Evolutionary conservation across 1,139 yeast genomes (phyloP), one percentile per base, ranked within the genome.

Genomic region (Debaryomyces singareniensis): DNA sequence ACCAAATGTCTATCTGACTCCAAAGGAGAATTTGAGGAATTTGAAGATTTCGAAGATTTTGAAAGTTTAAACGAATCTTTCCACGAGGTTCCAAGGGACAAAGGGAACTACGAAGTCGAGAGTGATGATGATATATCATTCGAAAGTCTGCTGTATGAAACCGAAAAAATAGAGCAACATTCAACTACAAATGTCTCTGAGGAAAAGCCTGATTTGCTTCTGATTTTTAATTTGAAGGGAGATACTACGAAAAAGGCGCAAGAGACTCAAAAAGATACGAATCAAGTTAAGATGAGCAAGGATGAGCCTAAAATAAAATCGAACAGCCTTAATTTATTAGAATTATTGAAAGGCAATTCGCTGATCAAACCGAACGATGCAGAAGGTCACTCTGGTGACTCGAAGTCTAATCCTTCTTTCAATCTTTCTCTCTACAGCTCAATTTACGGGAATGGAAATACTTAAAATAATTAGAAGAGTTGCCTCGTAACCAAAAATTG

Each of bases 11-110:
- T 7, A 7, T 7, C 21, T 18, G 21, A 18, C 21, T 18, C 21
- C n/a, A 18, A 18, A 18, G n/a, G n/a, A n/a, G 41, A 47, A 25
- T 58, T 59, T 32, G 68, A 62, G 23, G 58, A 61, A 34, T 62
- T 63, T 37, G 65, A 60, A 27, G 60, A 61, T 31, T 55, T 47
- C 31, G 58, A 56, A 25, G 59, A 56, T 27, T 51, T 47, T 35
- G 56, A 51, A 16, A 50, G 48, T 20, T 43, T 52, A 28, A 45
- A 54, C 29, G 49, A 49, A 14, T 18, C 21, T n/a, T 18, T 18
- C 21, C 7, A 7, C 43, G 40, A 24, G 42, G 42, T 21, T 13
- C 34, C 15, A 20, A 29, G 13, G 21, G 27, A 9, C 25, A 22
- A 4, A 38, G 34, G 11, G 25, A 33, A 22, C 40, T 32, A 20